phyloP scores from a whole-genome alignment of 495 filamentous ascomycete species.

The Trichocladium antarcticum region DNA sequence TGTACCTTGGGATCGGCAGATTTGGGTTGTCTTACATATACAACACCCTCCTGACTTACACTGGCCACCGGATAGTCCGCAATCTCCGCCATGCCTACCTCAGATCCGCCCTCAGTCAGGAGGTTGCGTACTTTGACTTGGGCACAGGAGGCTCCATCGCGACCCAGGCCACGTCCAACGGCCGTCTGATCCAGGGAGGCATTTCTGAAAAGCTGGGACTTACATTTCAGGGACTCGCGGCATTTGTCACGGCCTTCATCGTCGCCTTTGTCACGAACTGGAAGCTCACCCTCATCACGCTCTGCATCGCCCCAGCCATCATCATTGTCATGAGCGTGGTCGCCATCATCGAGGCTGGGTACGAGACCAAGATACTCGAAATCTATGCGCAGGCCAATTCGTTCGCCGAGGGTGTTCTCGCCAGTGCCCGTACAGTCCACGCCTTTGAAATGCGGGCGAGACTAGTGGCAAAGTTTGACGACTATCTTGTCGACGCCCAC shows the following conservation, averaged over 20 bases:
- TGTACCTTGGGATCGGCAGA: conserved; percentile 45
- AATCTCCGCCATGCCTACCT: conserved; percentile 30
- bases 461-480: conserved; percentile 68
- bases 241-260: conserved; percentile 74
- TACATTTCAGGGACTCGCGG: conserved; percentile 57
- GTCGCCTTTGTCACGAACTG: conserved; percentile 78
- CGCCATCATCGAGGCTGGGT: conserved; percentile 59
- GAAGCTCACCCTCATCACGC: conserved; percentile 69
- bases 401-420: conserved; percentile 83
- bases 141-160: conserved; percentile 80
- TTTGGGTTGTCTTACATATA: conserved; percentile 38
- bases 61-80: conserved; percentile 20
- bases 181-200: conserved; percentile 70
- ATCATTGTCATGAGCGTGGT: conserved; percentile 56
- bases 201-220: conserved; percentile 76
- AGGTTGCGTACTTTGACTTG: conserved; percentile 76
- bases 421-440: conserved; percentile 74
- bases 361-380: conserved; percentile 59
- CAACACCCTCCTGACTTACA: conserved; percentile 15
- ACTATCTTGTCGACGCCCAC: conserved; percentile 56
- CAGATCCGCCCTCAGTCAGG: conserved; percentile 26
- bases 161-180: conserved; percentile 77
- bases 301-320: conserved; percentile 62
- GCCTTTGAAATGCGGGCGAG: conserved; percentile 82
- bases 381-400: conserved; percentile 68